Evolutionary conservation across 208 protist genomes (phyloP).

Genomic region (Phytomonas sp.): DNA sequence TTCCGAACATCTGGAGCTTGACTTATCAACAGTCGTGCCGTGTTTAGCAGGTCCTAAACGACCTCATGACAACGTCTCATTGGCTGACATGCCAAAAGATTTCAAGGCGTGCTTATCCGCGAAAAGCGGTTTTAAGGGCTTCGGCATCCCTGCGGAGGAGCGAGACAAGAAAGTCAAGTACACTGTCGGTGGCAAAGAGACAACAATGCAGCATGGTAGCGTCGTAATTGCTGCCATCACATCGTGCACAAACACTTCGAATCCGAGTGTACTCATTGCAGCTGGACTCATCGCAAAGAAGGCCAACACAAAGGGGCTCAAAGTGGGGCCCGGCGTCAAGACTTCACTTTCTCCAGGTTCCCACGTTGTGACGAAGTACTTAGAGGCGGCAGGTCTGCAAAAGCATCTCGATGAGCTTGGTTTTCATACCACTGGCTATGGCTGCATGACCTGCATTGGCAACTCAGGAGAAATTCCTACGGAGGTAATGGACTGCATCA

Average conservation of each 20-base stretch:
- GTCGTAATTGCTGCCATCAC: slow-evolving; percentile 95
- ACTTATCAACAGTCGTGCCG: slow-evolving; percentile 87
- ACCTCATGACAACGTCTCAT: slow-evolving; percentile 91
- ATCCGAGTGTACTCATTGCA: slow-evolving; percentile 93
- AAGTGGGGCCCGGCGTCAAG: slow-evolving; percentile 89
- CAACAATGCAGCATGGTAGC: slow-evolving; percentile 87
- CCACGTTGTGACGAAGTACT: slow-evolving; percentile 94
- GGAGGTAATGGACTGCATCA: slow-evolving; percentile 89
- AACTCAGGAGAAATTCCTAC: slow-evolving; percentile 91
- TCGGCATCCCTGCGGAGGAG: slow-evolving; percentile 80
- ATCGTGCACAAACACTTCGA: slow-evolving; percentile 95
- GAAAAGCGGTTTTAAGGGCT: slow-evolving; percentile 94
- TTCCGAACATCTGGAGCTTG: slow-evolving; percentile 85
- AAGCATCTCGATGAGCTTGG: slow-evolving; percentile 81
- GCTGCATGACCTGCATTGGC: slow-evolving; percentile 97
- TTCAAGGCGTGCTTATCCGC: slow-evolving; percentile 88
- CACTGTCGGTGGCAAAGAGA: slow-evolving; percentile 68
- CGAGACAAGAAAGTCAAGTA: slow-evolving; percentile 69
- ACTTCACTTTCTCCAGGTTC: slow-evolving; percentile 93
- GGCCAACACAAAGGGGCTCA: slow-evolving; percentile 87
- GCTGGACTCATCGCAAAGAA: slow-evolving; percentile 92
- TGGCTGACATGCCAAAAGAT: slow-evolving; percentile 88
- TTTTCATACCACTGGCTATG: slow-evolving; percentile 91
- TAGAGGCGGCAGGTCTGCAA: slow-evolving; percentile 83
- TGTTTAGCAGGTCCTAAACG: slow-evolving; percentile 92